A percentile compares a stretch with the other conserved stretches of the same genome.
Evolutionary conservation across 495 filamentous ascomycete species (phyloP).

Genomic region (Lepidopterella palustris): DNA sequence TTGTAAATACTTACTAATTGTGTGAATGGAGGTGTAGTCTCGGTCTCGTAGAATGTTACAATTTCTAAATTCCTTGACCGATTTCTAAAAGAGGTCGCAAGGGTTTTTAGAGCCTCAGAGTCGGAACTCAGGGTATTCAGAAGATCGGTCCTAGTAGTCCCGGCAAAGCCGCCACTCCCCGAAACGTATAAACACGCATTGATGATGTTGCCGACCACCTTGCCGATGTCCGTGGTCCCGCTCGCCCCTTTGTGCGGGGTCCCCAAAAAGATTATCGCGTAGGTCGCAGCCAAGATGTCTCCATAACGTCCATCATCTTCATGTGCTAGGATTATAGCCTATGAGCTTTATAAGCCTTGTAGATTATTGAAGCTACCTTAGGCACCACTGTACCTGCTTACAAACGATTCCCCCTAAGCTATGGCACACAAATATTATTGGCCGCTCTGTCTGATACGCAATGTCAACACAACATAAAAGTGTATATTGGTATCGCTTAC

Average conservation of each 20-base stretch:
- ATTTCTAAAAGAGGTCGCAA: conserved; percentile 11
- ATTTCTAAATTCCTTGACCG: conserved; percentile 4
- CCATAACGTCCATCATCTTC: conserved; percentile 3
- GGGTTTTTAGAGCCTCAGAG: conserved; percentile 4
- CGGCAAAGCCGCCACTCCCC: neutral
- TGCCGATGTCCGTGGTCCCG: conserved; percentile 4
- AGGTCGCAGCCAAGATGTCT: conserved; percentile 5
- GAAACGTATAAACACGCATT: conserved; percentile 9
- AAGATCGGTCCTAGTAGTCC: conserved; percentile 12
- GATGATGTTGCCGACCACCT: conserved; percentile 14
- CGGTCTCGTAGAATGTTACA: conserved; percentile 18
- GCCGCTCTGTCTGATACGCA: conserved; percentile 3
- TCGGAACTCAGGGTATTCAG: conserved; percentile 5
- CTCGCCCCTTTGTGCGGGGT: conserved; percentile 26
- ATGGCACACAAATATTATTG: conserved; percentile 28
- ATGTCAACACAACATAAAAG: neutral
- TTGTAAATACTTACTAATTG: conserved; percentile 5
- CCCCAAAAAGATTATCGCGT: conserved; percentile 22
- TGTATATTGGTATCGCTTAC: neutral
- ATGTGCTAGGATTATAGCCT: conserved; percentile 16
- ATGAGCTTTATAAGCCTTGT: neutral
- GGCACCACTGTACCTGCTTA: conserved; percentile 17
- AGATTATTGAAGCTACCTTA: neutral
- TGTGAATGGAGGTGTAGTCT: conserved; percentile 2
- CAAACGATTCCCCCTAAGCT: conserved; percentile 28